Evolutionary conservation across 148 eudicot genomes (phyloP), one percentile per base, ranked within the genome.

Genomic region (Salicornia ramosissima): DNA sequence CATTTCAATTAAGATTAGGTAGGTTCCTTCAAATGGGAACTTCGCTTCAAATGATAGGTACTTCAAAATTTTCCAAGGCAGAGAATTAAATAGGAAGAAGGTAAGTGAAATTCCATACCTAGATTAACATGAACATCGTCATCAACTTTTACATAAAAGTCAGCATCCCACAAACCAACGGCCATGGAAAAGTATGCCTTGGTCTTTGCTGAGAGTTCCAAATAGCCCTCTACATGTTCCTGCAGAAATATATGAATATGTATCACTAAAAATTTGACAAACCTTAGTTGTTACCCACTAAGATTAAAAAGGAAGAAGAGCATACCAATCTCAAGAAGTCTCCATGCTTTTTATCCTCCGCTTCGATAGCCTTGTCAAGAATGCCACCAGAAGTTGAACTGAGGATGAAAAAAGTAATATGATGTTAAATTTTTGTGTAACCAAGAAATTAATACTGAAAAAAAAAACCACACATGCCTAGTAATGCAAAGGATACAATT

Each of bases 51-150:
- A n/a, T n/a, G 40, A n/a, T 50, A 47, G 18, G 40, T n/a, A 49
- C 25, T 49, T 16, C 15, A 18, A 39, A 4, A 22, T 24, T 25
- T 25, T 7, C 11, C 33, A 40, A 1, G 10, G 11, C 30, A 52
- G 43, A 22, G 31, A 40, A 16, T 28, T 6, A 0, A 49, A 59
- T 14, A 47, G 30, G 33, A n/a, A 39, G 42, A 56, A 63, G 59
- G 52, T 15, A 2, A 49, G 24, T 46, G 3, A 67, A 3, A 12
- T 13, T 43, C 14, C 46, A 68, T 78, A 88, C 93, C 97, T 76
- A 88, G 65, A 82, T 90, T 90, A 33, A 90, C 94, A 71, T 90
- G 97, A 66, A 88, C 97, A 75, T 90, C 97, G 29, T 90, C 96
- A 58, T 90, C 96, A 53, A 87, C 92, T 75, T 90, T 90, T 74